A percentile compares a stretch with the other conserved stretches of the same genome.
These are phyloP conservation scores for Candida lessepsii DNA, from an alignment of 805 yeast genomes.

Conservation along the genomic window DNA sequence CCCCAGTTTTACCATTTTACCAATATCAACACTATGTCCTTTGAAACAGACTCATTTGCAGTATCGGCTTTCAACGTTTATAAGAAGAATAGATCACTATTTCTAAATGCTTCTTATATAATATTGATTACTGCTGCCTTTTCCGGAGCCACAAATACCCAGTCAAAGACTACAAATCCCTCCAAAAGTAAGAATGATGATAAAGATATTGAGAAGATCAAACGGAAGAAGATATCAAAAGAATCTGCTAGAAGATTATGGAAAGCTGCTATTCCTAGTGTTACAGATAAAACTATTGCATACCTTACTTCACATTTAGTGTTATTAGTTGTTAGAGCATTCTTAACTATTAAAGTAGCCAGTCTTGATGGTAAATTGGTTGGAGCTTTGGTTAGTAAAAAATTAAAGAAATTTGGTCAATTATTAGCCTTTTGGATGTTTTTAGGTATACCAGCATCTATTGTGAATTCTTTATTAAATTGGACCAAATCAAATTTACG, in stretches of 20 bases:
- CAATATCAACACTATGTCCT: slow-evolving; percentile 1
- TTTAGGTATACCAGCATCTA: slow-evolving; percentile 82
- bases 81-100: slow-evolving; percentile 38
- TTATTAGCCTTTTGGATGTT: slow-evolving; percentile 75
- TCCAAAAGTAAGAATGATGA: slow-evolving; percentile 9
- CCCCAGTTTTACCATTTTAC: slow-evolving; percentile 5
- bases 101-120: slow-evolving; percentile 42
- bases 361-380: slow-evolving; percentile 83
- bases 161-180: slow-evolving; percentile 5
- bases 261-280: slow-evolving; percentile 35
- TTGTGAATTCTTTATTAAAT: slow-evolving; percentile 67
- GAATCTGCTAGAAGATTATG: slow-evolving; percentile 30
- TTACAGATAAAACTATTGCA: slow-evolving; percentile 26
- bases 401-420: slow-evolving; percentile 60
- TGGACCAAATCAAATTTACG: slow-evolving; percentile 61
- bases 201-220: slow-evolving; percentile 13
- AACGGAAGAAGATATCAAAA: slow-evolving; percentile 27
- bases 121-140: slow-evolving; percentile 43
- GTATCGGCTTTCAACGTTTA: slow-evolving; percentile 32
- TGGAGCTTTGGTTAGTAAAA: slow-evolving; percentile 72
- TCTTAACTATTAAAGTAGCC: slow-evolving; percentile 78
- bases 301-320: slow-evolving; percentile 53
- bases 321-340: slow-evolving; percentile 64
- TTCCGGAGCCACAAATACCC: slow-evolving; percentile 38
- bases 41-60: slow-evolving; percentile 19